Conservation (phyloP, 73 alveolate species). For the Paramecium caudatum region DNA sequence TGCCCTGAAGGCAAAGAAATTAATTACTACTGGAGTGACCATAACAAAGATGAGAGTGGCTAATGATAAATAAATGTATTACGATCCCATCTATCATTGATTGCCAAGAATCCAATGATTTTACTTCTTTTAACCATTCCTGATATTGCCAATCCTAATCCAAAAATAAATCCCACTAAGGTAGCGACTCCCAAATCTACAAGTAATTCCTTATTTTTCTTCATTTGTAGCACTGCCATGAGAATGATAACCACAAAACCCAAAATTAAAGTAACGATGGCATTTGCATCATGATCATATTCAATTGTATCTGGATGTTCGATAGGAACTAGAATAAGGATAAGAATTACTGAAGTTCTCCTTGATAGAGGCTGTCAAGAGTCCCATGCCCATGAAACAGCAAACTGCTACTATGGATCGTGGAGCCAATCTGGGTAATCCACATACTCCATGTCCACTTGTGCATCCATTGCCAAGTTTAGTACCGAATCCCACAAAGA, state of each 20-base stretch:
- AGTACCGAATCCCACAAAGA: conserved; percentile 96
- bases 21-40: conserved; percentile 91
- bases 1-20: conserved; percentile 88
- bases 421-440: conserved; percentile 93
- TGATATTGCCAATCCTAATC: conserved; percentile 90
- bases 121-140: conserved; percentile 96
- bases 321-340: neutral
- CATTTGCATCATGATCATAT: conserved; percentile 15
- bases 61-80: neutral
- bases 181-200: conserved; percentile 58
- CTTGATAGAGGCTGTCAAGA: conserved; percentile 80
- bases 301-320: conserved; percentile 34
- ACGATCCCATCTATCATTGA: conserved; percentile 94
- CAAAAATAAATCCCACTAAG: conserved; percentile 80
- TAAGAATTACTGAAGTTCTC: conserved; percentile 36
- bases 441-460: conserved; percentile 99
- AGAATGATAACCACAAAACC: neutral
- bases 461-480: conserved; percentile 98
- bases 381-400: conserved; percentile 86
- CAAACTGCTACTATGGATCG: conserved; percentile 88
- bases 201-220: neutral
- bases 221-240: conserved; percentile 14
- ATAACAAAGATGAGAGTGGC: conserved; percentile 91
- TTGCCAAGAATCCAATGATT: conserved; percentile 88
- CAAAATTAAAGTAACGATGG: neutral